A percentile compares a stretch with the other conserved stretches of the same genome.
Evolutionary conservation across 1,284 basidiomycete genomes (phyloP).

Genomic region (Xerocomus amazonicus): DNA sequence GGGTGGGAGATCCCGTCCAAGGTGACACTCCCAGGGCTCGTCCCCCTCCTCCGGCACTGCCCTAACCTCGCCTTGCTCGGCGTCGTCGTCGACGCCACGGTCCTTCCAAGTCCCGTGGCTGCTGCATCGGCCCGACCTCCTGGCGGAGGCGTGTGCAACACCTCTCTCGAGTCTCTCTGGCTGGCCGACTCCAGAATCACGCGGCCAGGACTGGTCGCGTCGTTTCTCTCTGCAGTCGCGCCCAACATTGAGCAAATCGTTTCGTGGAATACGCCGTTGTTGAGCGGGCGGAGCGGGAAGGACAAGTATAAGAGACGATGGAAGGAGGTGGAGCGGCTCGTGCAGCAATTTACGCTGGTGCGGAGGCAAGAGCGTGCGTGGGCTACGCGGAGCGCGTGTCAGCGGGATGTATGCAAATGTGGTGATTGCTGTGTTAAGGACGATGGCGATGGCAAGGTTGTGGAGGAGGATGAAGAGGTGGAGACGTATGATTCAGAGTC

Average conservation of each 20-base stretch:
- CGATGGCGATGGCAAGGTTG: not conserved
- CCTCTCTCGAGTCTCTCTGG: slow-evolving; percentile 25
- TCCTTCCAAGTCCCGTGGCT: slow-evolving; percentile 9
- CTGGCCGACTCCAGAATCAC: slow-evolving; percentile 29
- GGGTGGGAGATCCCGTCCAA: slow-evolving; percentile 31
- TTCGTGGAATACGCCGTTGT: slow-evolving; percentile 29
- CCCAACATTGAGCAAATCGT: slow-evolving; percentile 28
- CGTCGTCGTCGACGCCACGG: slow-evolving; percentile 28
- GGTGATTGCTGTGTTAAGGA: not conserved
- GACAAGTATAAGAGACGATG: slow-evolving; percentile 25
- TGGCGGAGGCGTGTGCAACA: slow-evolving; percentile 27
- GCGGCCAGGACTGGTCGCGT: slow-evolving; percentile 23
- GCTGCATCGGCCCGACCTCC: slow-evolving; percentile 1
- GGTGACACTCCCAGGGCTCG: slow-evolving; percentile 25
- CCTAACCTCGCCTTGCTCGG: slow-evolving; percentile 24
- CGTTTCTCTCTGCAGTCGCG: slow-evolving; percentile 27
- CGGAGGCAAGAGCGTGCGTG: slow-evolving; percentile 24
- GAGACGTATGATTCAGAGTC: slow-evolving; percentile 27
- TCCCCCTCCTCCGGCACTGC: slow-evolving; percentile 22
- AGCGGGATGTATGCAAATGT: not conserved
- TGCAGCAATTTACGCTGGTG: slow-evolving; percentile 23
- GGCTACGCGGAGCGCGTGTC: not conserved
- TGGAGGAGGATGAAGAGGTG: slow-evolving; percentile 8
- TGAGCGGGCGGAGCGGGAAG: slow-evolving; percentile 20
- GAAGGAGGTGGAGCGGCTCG: slow-evolving; percentile 24